Evolutionary conservation across 805 yeast genomes (phyloP), one percentile per base, ranked within the genome.

Genomic region (Barnettozyma sucrosica): DNA sequence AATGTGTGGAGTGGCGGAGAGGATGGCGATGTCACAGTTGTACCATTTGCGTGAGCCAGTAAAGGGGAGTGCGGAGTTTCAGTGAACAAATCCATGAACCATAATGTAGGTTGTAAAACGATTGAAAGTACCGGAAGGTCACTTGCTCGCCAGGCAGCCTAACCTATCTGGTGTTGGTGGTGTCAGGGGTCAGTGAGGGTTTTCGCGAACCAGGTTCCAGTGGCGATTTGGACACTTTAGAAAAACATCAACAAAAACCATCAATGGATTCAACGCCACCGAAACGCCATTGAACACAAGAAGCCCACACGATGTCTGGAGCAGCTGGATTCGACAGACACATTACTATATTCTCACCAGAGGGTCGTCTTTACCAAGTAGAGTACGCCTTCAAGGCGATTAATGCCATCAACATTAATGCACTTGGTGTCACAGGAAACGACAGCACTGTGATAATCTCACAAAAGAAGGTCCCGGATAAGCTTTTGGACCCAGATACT

Each of bases 311-410:
- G 23, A 66, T 71, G 75, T 75, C 75, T 48, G 76, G 77, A 44
- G 70, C 68, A 53, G 96, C 98, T n/a, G 99, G 99, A 46, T 93
- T 90, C 67, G 99, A 93, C 72, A 86, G 99, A 75, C 99, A 93
- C 68, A 93, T 93, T 67, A 93, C 99, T 25, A 90, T 93, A 60
- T 93, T 93, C 72, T 92, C 98, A 36, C 99, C 99, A 19, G 99
- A 93, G 66, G 99, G 99, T 41, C 83, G 99, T 68, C 76, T 93
- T 52, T 93, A 85, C 70, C 99, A 93, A 71, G 99, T 92, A 33
- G 99, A 93, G 67, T 93, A 93, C 64, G 99, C 98, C 6, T 90
- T 90, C 74, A 90, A 93, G 67, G 98, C 98, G 5, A 89, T 93
- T 65, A 93, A 89, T 62, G 81, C 95, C 41, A 81, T 97, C 50